These are phyloP conservation scores for Pseudocohnilembus persalinus DNA, from an alignment of 169 alveolate genomes.

Conservation along the genomic window DNA sequence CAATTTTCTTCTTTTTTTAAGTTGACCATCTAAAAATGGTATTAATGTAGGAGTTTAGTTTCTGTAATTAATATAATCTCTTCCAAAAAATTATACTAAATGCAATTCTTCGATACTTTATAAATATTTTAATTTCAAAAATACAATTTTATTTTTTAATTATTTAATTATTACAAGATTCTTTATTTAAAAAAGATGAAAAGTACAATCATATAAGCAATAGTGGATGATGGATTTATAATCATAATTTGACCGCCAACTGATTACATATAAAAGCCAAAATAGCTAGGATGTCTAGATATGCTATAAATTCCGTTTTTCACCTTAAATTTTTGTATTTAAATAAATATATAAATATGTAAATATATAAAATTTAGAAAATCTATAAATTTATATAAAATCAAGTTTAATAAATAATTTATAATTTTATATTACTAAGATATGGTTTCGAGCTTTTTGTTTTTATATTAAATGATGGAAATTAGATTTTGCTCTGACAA, in stretches of 20 bases:
- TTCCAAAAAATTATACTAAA: not conserved
- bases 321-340: not conserved
- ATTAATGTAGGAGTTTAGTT: not conserved
- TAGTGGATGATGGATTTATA: not conserved
- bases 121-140: too few species aligned
- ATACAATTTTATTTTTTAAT: too few species aligned
- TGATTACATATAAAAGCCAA: not conserved
- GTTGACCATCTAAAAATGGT: not conserved
- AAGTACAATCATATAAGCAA: not conserved
- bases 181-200: not conserved
- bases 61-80: not conserved
- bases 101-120: not conserved
- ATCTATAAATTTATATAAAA: too few species aligned
- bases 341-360: too few species aligned
- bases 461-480: not conserved
- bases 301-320: not conserved
- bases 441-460: not conserved
- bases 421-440: not conserved
- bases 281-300: not conserved
- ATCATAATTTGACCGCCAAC: not conserved
- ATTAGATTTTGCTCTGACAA: not conserved
- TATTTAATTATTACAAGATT: not conserved
- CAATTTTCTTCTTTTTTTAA: not conserved
- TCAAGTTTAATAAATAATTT: not conserved
- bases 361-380: too few species aligned